Base-by-base conservation (phyloP, 2,329 filamentous ascomycete species). In the Neofusicoccum kwambonambiense region DNA sequence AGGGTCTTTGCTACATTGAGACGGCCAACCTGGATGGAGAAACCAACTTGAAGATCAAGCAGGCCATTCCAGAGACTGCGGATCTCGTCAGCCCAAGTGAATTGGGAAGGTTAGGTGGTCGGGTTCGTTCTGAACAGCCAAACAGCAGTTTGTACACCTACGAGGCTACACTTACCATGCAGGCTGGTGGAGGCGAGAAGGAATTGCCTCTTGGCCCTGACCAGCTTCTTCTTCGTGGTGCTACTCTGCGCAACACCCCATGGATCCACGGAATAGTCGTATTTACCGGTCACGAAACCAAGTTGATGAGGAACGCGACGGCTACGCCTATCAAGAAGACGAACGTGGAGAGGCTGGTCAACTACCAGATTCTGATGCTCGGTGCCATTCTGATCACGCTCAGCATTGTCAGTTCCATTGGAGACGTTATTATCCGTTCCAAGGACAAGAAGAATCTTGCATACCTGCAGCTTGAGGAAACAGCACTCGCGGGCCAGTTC, bases 71-170 rank as follows among this genome's bases (percentile, higher is more conserved):
- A 0, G 95, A 99, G 81, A 99, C 95, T 0, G 89, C 90, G 13
- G 84, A 90, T 67, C 84, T 97, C 74, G 93, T 99, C 66, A 97
- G 92, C 74, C 87, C 93, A 17, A 88, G 86, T 68, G 94, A 98
- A 72, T 82, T 99, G 67, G 92, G 92, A 74, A 86, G 94, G 67
- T 81, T 99, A 3, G 91, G 91, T 52, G 95, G 95, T 35, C 90
- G 90, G 67, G 83, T 99, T 71, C 90, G 92, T 71, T 98, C 94
- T 1, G 95, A 99, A 79, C 95, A 98, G 76, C 95, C 95, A 22
- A 99, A 99, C 82, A 97, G 93, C 81, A 98, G 93, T 78, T 82
- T 99, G 41, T 99, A 99, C 78, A 99, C 95, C 0, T 99, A 98
- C 76, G 96, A 99, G 79, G 95, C 93, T 44, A 97, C 94, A 0